phyloP scores from a whole-genome alignment of 208 protist genomes.

The Trypanosoma avium region DNA sequence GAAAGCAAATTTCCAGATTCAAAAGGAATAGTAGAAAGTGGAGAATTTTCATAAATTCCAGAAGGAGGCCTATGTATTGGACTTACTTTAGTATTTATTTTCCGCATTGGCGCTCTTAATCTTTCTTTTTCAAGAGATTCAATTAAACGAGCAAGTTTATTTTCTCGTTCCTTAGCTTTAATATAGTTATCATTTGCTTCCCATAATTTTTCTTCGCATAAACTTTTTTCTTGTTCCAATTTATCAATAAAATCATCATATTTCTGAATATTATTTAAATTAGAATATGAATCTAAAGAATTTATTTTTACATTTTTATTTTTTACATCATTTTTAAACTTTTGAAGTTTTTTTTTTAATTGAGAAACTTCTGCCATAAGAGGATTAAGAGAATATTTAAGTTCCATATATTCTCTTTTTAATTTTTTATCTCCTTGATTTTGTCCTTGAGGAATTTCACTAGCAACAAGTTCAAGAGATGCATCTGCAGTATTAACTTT shows the following conservation, averaged over 20 bases:
- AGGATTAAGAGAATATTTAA: not conserved
- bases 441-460: not conserved
- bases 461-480: not conserved
- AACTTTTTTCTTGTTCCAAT: conserved; percentile 3
- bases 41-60: no score
- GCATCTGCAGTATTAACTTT: conserved; percentile 7
- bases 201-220: conserved; percentile 2
- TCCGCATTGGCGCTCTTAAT: not conserved
- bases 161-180: not conserved
- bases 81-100: not conserved
- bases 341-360: not conserved
- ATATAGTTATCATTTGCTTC: not conserved
- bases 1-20: not conserved
- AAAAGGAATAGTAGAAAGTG: not conserved
- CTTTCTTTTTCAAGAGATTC: not conserved
- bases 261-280: not conserved
- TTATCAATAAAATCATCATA: not conserved
- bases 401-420: not conserved
- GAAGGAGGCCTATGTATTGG: no score
- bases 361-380: conserved; percentile 2
- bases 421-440: not conserved
- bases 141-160: conserved; percentile 1
- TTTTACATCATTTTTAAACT: conserved; percentile 10
- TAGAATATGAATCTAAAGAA: not conserved
- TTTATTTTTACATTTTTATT: not conserved